A percentile compares a stretch with the other conserved stretches of the same genome.
These are phyloP conservation scores for Fusarium ramigenum DNA, from an alignment of 2,329 filamentous ascomycete genomes.

Conservation along the genomic window DNA sequence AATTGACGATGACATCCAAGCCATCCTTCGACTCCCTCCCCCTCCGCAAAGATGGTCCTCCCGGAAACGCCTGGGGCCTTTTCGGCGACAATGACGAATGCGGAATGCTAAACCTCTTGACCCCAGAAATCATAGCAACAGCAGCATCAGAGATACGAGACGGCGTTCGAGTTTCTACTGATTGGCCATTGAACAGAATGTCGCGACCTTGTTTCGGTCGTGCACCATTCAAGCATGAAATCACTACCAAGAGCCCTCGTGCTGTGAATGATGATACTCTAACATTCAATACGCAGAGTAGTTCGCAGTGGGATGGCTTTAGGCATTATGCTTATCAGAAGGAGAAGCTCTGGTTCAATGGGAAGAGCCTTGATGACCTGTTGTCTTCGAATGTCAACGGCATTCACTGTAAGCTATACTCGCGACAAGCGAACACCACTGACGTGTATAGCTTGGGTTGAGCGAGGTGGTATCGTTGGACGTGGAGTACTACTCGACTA, in stretches of 20 bases:
- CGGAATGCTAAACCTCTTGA: constrained; percentile 65
- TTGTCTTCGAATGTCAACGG: constrained; percentile 45
- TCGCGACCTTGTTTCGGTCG: constrained; percentile 48
- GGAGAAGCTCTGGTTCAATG: constrained; percentile 48
- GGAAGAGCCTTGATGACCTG: constrained; percentile 55
- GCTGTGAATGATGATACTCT: constrained; percentile 48
- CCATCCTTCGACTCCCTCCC: constrained; percentile 58
- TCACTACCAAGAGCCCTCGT: constrained; percentile 41
- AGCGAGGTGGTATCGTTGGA: constrained; percentile 56
- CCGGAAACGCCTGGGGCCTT: constrained; percentile 65
- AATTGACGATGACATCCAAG: not conserved
- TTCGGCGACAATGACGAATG: constrained; percentile 61
- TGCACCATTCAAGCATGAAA: constrained; percentile 42
- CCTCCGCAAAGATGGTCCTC: constrained; percentile 58
- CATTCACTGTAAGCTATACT: constrained; percentile 38
- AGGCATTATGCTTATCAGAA: constrained; percentile 52
- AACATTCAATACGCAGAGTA: constrained; percentile 50
- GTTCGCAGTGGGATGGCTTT: constrained; percentile 53
- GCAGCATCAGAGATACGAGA: constrained; percentile 45
- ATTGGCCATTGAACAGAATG: constrained; percentile 49
- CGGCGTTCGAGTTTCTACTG: constrained; percentile 46
- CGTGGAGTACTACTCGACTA: constrained; percentile 64
- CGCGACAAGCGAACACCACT: fast-evolving
- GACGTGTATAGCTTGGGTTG: constrained; percentile 5
- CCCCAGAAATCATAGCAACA: constrained; percentile 41